Conservation (phyloP, 176 grass and related monocot species). For the Saccharum officinarum region DNA sequence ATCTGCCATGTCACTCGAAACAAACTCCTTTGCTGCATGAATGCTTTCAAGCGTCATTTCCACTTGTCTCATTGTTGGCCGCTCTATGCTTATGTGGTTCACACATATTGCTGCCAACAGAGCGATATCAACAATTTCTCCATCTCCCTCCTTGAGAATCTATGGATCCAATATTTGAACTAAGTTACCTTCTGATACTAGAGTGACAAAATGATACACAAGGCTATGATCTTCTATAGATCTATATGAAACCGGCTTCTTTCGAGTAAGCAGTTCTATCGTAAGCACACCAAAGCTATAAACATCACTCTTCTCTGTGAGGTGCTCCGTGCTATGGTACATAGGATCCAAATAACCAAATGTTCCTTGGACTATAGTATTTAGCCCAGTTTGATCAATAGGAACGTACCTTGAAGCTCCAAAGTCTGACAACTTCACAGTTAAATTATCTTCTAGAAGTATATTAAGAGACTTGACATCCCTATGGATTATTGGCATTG, state of each 20-base stretch:
- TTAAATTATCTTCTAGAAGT: neutral
- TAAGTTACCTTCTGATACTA: neutral
- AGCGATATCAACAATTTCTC: neutral
- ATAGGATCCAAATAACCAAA: neutral
- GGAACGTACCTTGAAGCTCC: neutral
- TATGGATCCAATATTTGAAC: neutral
- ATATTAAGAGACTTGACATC: neutral
- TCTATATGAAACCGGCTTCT: neutral
- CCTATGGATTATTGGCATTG: neutral
- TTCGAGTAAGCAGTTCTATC: neutral
- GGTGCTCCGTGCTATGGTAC: neutral
- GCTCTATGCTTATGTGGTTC: neutral
- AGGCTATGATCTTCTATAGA: neutral
- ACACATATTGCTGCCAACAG: neutral
- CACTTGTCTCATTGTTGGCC: neutral
- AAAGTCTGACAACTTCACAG: neutral
- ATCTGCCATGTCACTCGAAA: neutral
- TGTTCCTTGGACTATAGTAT: neutral
- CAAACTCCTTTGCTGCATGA: neutral
- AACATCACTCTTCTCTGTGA: neutral
- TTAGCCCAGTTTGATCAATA: neutral
- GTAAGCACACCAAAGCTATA: neutral
- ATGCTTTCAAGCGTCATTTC: neutral
- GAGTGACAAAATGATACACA: neutral
- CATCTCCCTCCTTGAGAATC: neutral